A percentile compares a stretch with the other conserved stretches of the same genome.
phyloP scores from a whole-genome alignment of 2,329 filamentous ascomycete genomes.

The Drechslera avenae region DNA sequence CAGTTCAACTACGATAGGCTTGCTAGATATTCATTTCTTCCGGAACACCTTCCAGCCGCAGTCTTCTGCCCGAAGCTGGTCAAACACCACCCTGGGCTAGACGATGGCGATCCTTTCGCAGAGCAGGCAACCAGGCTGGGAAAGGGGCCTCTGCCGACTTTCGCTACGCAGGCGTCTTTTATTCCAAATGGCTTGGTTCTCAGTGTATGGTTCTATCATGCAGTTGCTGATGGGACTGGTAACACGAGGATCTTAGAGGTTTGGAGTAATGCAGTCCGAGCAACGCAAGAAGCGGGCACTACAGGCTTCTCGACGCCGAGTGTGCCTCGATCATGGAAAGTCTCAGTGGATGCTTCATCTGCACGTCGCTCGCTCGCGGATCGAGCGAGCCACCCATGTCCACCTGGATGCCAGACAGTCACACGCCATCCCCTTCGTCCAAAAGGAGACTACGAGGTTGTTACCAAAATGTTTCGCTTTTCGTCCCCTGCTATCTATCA shows the following conservation, averaged over 20 bases:
- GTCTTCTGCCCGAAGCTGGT: slow-evolving; percentile 17
- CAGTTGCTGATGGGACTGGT: slow-evolving; percentile 24
- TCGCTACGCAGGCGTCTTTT: slow-evolving; percentile 32
- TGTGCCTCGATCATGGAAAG: not conserved
- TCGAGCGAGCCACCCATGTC: not conserved
- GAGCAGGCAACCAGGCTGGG: slow-evolving; percentile 11
- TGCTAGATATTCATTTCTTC: slow-evolving; percentile 14
- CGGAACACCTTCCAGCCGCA: slow-evolving; percentile 12
- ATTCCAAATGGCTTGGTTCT: slow-evolving; percentile 36
- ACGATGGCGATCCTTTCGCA: slow-evolving; percentile 17
- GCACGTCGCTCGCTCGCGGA: slow-evolving; percentile 4
- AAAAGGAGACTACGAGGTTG: slow-evolving; percentile 9
- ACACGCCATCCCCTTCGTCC: not conserved
- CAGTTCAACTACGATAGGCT: slow-evolving; percentile 12
- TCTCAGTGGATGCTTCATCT: not conserved
- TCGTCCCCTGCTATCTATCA: not conserved
- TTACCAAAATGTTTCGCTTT: slow-evolving; percentile 13
- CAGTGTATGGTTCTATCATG: slow-evolving; percentile 35
- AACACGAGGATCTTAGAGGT: slow-evolving; percentile 18
- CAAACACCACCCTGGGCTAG: slow-evolving; percentile 17
- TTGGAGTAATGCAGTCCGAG: slow-evolving; percentile 16
- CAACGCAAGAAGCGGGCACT: not conserved
- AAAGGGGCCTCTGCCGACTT: slow-evolving; percentile 23
- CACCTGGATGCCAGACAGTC: not conserved
- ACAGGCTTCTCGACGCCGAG: too few species aligned